Evolutionary conservation across 306 rosid species (phyloP).

Genomic region (Fragaria iinumae): DNA sequence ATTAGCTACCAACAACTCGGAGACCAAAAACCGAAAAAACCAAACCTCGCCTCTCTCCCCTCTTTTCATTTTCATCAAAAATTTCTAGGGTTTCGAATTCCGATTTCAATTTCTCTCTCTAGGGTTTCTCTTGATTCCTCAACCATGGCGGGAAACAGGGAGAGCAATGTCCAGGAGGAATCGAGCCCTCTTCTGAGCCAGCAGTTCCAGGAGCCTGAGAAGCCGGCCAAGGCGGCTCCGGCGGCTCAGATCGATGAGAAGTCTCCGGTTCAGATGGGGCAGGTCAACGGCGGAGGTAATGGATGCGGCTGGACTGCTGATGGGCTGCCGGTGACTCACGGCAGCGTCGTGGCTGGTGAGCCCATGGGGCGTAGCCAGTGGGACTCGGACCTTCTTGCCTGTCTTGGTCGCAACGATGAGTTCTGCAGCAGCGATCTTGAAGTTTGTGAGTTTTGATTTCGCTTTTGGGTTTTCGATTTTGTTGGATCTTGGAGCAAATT

Average conservation of each 20-base stretch:
- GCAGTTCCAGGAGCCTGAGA: conserved; percentile 30
- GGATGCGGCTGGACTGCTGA: conserved; percentile 73
- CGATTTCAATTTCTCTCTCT: not conserved
- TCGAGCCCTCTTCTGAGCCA: conserved; percentile 64
- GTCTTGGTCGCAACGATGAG: conserved; percentile 84
- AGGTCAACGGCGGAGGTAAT: conserved; percentile 16
- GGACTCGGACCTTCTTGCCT: conserved; percentile 69
- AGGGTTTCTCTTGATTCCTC: not conserved
- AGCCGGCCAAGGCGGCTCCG: conserved; percentile 16
- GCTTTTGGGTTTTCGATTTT: not conserved
- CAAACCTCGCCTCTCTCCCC: not conserved
- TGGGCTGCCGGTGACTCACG: conserved; percentile 64
- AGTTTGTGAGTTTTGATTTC: conserved; percentile 68
- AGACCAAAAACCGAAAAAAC: not conserved
- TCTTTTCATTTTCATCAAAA: not conserved
- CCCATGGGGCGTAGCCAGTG: conserved; percentile 71
- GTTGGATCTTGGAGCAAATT: not conserved
- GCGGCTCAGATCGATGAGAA: conserved; percentile 8
- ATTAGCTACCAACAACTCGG: not conserved
- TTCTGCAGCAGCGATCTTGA: conserved; percentile 95
- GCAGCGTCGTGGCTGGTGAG: conserved; percentile 78
- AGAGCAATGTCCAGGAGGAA: conserved; percentile 49
- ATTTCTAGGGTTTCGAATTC: not conserved
- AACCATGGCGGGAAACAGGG: conserved; percentile 34
- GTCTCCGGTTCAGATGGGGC: conserved; percentile 22